phyloP scores from a whole-genome alignment of 176 grass and related monocot genomes.

The Elymus sibiricus region DNA sequence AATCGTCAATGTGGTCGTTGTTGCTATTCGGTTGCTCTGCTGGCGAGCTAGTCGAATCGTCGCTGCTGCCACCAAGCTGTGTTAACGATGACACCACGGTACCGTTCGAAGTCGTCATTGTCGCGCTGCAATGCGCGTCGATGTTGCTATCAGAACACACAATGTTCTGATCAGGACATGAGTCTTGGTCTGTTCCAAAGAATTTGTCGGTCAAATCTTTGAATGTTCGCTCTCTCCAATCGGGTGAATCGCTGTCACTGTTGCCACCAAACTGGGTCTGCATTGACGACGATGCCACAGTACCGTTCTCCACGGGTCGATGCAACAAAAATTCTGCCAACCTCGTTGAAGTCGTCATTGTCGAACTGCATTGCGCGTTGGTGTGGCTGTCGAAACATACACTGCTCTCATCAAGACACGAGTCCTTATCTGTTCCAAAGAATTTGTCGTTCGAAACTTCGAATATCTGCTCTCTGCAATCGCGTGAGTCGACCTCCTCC shows the following conservation, averaged over 20 bases:
- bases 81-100: not conserved
- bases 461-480: not conserved
- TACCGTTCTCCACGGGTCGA: not conserved
- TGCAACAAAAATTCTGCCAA: not conserved
- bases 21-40: not conserved
- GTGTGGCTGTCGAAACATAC: not conserved
- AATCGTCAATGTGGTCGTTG: not conserved
- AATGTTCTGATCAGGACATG: not conserved
- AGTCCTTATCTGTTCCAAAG: not conserved
- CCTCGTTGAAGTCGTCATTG: not conserved
- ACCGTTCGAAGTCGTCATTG: not conserved
- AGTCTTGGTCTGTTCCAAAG: not conserved
- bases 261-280: too few relatives aligned
- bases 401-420: not conserved
- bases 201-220: not conserved
- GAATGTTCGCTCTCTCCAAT: not conserved
- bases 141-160: not conserved
- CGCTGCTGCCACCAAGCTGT: not conserved
- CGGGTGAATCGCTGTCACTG: not conserved
- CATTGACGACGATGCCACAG: not conserved
- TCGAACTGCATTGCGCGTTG: not conserved
- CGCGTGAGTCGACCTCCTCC: not conserved
- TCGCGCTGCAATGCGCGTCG: not conserved
- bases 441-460: not conserved
- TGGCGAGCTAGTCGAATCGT: not conserved